Evolutionary conservation across 768 basidiomycete genomes (phyloP).

Genomic region (Suillus bovinus): DNA sequence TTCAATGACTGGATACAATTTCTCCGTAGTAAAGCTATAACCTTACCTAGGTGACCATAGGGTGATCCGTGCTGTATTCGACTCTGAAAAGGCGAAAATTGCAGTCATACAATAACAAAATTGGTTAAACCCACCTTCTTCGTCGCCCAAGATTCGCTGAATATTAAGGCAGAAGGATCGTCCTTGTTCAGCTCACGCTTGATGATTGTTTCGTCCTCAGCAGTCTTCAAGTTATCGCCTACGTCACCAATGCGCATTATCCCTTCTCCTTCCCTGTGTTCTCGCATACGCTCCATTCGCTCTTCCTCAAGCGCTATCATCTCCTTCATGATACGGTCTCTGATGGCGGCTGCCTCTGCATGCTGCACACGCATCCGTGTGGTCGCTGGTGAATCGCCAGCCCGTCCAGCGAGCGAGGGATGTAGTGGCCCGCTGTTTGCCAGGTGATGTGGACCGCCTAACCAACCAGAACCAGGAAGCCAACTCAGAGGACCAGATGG

Average conservation of each 20-base stretch:
- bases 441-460: constrained; percentile 27
- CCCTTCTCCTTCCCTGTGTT: constrained; percentile 63
- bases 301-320: constrained; percentile 98
- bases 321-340: constrained; percentile 96
- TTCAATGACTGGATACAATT: background rate
- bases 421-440: constrained; percentile 29
- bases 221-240: constrained; percentile 59
- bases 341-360: constrained; percentile 85
- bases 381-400: constrained; percentile 32
- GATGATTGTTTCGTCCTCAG: constrained; percentile 93
- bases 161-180: constrained; percentile 94
- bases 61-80: constrained; percentile 92
- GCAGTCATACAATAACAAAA: constrained; percentile 10
- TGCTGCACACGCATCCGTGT: constrained; percentile 74
- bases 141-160: constrained; percentile 91
- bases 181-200: constrained; percentile 89
- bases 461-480: constrained; percentile 59
- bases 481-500: constrained; percentile 42
- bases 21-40: constrained; percentile 16
- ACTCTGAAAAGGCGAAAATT: constrained; percentile 44
- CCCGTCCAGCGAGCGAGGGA: constrained; percentile 30
- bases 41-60: constrained; percentile 88
- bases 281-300: constrained; percentile 90
- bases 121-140: constrained; percentile 68
- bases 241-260: constrained; percentile 58